These are phyloP conservation scores for Lojkania enalia DNA, from an alignment of 2,329 filamentous ascomycete genomes.

Conservation along the genomic window DNA sequence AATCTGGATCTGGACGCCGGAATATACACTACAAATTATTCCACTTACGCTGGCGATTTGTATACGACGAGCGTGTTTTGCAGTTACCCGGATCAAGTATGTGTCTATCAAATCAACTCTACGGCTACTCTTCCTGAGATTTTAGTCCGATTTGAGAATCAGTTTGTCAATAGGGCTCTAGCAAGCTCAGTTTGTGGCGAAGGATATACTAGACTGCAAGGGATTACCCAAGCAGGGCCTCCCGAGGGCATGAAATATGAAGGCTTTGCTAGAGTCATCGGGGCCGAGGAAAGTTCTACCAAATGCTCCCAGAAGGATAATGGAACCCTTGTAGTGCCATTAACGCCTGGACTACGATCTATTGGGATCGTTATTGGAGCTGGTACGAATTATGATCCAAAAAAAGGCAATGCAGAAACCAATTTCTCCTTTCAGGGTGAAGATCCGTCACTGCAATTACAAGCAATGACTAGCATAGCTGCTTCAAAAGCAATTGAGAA, in stretches of 20 bases:
- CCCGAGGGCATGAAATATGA: conserved; percentile 53
- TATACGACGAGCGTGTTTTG: conserved; percentile 51
- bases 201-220: conserved; percentile 37
- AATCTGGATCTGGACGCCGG: background rate
- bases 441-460: conserved; percentile 44
- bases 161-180: conserved; percentile 33
- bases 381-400: conserved; percentile 56
- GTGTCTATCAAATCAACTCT: conserved; percentile 43
- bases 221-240: conserved; percentile 46
- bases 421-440: conserved; percentile 55
- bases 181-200: conserved; percentile 39
- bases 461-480: background rate
- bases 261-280: conserved; percentile 40
- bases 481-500: conserved; percentile 35
- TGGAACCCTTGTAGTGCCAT: background rate
- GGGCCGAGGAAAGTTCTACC: conserved; percentile 7
- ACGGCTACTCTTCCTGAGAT: conserved; percentile 46
- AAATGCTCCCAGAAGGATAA: conserved; percentile 5
- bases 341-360: conserved; percentile 18
- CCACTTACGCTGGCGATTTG: conserved; percentile 27
- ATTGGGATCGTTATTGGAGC: conserved; percentile 50
- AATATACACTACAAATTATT: background rate
- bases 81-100: conserved; percentile 48
- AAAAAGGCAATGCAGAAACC: conserved; percentile 50
- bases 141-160: conserved; percentile 50